A percentile compares a stretch with the other conserved stretches of the same genome.
Conservation (phyloP, 345 rosid genomes). For the Capsella bursapastoris region DNA sequence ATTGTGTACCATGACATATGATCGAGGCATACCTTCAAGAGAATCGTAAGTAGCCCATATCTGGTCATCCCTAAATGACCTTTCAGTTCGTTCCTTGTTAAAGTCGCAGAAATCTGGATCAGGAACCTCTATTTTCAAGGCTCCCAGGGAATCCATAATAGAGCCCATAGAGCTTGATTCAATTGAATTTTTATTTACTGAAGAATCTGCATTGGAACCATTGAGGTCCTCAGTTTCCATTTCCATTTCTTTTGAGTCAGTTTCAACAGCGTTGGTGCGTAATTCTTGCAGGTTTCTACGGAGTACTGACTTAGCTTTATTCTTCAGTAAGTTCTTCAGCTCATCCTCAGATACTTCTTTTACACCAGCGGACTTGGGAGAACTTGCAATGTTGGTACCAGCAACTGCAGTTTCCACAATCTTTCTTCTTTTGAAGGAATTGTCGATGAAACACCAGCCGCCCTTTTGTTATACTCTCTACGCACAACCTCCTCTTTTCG, state of each 20-base stretch:
- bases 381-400: constrained; percentile 38
- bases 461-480: constrained; percentile 60
- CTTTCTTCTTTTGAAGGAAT: constrained; percentile 53
- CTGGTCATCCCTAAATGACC: constrained; percentile 56
- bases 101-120: constrained; percentile 73
- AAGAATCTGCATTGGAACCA: constrained; percentile 36
- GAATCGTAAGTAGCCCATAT: constrained; percentile 79
- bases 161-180: constrained; percentile 20
- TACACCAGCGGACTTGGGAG: constrained; percentile 38
- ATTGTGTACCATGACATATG: constrained; percentile 61
- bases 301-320: constrained; percentile 58
- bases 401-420: constrained; percentile 49
- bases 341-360: constrained; percentile 55
- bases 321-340: constrained; percentile 48
- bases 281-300: constrained; percentile 49
- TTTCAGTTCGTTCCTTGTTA: constrained; percentile 64
- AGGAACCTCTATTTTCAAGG: constrained; percentile 56
- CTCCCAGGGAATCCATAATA: constrained; percentile 45
- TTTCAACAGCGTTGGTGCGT: constrained; percentile 34
- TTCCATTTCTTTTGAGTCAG: constrained; percentile 23
- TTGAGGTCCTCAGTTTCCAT: constrained; percentile 35
- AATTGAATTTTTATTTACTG: constrained; percentile 22
- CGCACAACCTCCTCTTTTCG: constrained; percentile 59
- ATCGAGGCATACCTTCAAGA: constrained; percentile 76
- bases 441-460: constrained; percentile 26